Percentiles rank a stretch among this genome's conserved stretches.
phyloP scores from a whole-genome alignment of 768 basidiomycete genomes.

The Myochromella boudieri region DNA sequence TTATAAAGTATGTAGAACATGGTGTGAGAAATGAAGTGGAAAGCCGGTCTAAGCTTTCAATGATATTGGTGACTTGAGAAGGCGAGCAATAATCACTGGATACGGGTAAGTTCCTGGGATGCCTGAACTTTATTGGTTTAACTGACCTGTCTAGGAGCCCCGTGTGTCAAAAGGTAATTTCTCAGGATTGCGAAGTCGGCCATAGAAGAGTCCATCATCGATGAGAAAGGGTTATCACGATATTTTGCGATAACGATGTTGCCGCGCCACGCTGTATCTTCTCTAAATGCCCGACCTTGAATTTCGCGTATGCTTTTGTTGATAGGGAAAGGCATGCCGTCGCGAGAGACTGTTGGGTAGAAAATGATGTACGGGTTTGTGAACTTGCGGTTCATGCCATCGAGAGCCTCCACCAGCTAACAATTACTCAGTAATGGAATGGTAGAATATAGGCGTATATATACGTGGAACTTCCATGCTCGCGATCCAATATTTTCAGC shows the following conservation, averaged over 20 bases:
- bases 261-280: slow-evolving; percentile 73
- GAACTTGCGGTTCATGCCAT: slow-evolving; percentile 80
- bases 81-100: no score
- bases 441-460: background rate
- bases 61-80: no score
- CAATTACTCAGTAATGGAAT: background rate
- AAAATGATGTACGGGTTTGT: slow-evolving; percentile 79
- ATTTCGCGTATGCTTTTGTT: slow-evolving; percentile 78
- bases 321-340: slow-evolving; percentile 79
- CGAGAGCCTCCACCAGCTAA: slow-evolving; percentile 72
- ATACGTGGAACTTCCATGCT: slow-evolving; percentile 74
- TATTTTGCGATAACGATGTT: slow-evolving; percentile 80
- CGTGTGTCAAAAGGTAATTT: slow-evolving; percentile 74
- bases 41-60: no score
- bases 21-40: no score
- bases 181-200: slow-evolving; percentile 81
- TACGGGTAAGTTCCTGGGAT: no score
- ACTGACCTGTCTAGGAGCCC: slow-evolving; percentile 45
- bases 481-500: slow-evolving; percentile 68
- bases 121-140: no score
- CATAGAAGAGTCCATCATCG: slow-evolving; percentile 75
- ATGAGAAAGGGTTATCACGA: slow-evolving; percentile 49
- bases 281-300: slow-evolving; percentile 60
- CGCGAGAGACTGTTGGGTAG: slow-evolving; percentile 73
- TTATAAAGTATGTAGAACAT: no score